Conservation (phyloP, 805 yeast genomes). For the Zygosaccharomyces pseudorouxii region DNA sequence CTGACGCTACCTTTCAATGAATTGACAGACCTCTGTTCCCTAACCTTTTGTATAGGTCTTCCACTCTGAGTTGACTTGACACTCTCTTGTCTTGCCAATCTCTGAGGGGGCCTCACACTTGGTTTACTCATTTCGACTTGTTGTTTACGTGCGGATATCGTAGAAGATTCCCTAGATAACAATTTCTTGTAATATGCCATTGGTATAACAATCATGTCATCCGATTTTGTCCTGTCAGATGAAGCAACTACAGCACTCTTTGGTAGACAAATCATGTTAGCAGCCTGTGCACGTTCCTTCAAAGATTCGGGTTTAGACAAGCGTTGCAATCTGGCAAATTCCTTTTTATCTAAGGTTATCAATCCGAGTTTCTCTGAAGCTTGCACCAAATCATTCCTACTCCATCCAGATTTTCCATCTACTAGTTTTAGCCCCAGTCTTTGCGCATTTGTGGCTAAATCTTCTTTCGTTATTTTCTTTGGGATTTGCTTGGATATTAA, state of each 20-base stretch:
- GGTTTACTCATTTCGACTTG: slow-evolving; percentile 39
- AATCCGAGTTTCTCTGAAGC: slow-evolving; percentile 14
- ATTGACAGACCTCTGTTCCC: neutral
- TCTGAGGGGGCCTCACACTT: slow-evolving; percentile 43
- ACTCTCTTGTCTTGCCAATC: slow-evolving; percentile 42
- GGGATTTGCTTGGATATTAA: neutral
- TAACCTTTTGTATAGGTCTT: neutral
- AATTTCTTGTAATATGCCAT: slow-evolving; percentile 58
- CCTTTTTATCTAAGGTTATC: slow-evolving; percentile 15
- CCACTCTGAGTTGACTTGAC: neutral
- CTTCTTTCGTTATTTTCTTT: slow-evolving; percentile 11
- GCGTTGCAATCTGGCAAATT: slow-evolving; percentile 8
- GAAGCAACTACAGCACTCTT: slow-evolving; percentile 58
- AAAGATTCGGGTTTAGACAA: slow-evolving; percentile 29
- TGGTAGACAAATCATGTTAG: slow-evolving; percentile 54
- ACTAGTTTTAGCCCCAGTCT: slow-evolving; percentile 3
- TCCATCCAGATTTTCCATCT: neutral
- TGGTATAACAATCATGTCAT: slow-evolving; percentile 60
- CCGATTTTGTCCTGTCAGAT: slow-evolving; percentile 51
- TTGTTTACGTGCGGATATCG: slow-evolving; percentile 1
- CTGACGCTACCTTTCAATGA: slow-evolving; percentile 1
- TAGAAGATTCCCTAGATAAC: slow-evolving; percentile 38
- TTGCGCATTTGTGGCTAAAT: neutral
- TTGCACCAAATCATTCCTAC: neutral
- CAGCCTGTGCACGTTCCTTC: slow-evolving; percentile 39